Evolutionary conservation across 129 eudicot genomes (phyloP).

Genomic region (Flaveria ramosissima): DNA sequence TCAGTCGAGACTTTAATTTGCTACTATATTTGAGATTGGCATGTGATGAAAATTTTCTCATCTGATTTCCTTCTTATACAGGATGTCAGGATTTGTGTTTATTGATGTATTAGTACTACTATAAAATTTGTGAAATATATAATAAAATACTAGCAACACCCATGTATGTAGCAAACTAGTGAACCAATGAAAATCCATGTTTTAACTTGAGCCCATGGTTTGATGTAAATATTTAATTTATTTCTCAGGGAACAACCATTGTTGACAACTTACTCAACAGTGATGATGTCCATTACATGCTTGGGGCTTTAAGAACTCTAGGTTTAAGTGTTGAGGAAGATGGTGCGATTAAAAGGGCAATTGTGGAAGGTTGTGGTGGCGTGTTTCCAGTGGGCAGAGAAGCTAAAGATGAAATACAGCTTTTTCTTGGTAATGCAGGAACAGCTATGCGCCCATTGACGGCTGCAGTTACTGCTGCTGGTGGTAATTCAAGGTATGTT

Average conservation of each 20-base stretch:
- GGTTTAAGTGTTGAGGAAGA: conserved; percentile 89
- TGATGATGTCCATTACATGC: conserved; percentile 96
- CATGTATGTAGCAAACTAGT: background rate
- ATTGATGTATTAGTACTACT: background rate
- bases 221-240: conserved; percentile 1
- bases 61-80: background rate
- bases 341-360: conserved; percentile 63
- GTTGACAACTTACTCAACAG: conserved; percentile 90
- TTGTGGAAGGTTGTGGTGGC: conserved; percentile 92
- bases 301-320: conserved; percentile 84
- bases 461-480: conserved; percentile 95
- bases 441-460: conserved; percentile 99
- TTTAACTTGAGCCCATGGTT: background rate
- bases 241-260: conserved; percentile 80
- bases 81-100: conserved; percentile 5
- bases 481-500: conserved; percentile 81
- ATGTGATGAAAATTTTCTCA: background rate
- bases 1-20: background rate
- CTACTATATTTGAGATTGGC: conserved; percentile 5
- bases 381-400: conserved; percentile 81
- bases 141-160: background rate
- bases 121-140: background rate
- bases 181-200: background rate
- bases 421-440: conserved; percentile 97
- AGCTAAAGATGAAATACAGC: conserved; percentile 70